Conservation (phyloP, 257 asterid genomes). For the Salvia hispanica region DNA sequence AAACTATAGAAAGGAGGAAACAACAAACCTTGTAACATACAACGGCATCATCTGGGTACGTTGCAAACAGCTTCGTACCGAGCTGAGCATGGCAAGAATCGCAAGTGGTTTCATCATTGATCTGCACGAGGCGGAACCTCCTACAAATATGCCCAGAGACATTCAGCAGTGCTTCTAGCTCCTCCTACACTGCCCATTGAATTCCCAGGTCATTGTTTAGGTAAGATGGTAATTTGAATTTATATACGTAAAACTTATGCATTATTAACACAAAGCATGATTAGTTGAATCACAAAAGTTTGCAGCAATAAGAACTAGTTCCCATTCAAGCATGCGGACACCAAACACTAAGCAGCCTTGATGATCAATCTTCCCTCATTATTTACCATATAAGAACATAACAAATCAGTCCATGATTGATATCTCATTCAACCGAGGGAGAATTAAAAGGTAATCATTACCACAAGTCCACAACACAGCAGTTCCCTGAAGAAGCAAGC, state of each 20-base stretch:
- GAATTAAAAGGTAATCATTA: conserved; percentile 40
- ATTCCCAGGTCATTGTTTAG: conserved; percentile 50
- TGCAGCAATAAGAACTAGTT: conserved; percentile 21
- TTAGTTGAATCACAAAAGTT: conserved; percentile 22
- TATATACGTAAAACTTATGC: conserved; percentile 13
- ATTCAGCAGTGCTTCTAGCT: conserved; percentile 79
- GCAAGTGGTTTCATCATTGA: conserved; percentile 84
- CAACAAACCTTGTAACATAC: conserved; percentile 88
- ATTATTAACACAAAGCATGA: conserved; percentile 20
- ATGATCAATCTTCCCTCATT: background rate
- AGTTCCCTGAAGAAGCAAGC: conserved; percentile 85
- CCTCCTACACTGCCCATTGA: conserved; percentile 99
- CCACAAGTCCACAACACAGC: no score
- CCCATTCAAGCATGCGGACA: conserved; percentile 11
- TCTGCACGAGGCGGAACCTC: conserved; percentile 81
- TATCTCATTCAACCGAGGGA: conserved; percentile 7
- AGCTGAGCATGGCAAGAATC: conserved; percentile 95
- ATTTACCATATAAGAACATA: conserved; percentile 3
- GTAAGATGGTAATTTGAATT: conserved; percentile 18
- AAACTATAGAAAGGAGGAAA: conserved; percentile 13
- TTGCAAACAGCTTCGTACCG: conserved; percentile 92
- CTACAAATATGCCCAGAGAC: conserved; percentile 89
- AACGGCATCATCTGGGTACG: conserved; percentile 93
- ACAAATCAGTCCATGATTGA: conserved; percentile 2
- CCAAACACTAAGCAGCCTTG: conserved; percentile 1